These are phyloP conservation scores for Danielia oregonensis DNA, from an alignment of 805 yeast species.

Conservation along the genomic window DNA sequence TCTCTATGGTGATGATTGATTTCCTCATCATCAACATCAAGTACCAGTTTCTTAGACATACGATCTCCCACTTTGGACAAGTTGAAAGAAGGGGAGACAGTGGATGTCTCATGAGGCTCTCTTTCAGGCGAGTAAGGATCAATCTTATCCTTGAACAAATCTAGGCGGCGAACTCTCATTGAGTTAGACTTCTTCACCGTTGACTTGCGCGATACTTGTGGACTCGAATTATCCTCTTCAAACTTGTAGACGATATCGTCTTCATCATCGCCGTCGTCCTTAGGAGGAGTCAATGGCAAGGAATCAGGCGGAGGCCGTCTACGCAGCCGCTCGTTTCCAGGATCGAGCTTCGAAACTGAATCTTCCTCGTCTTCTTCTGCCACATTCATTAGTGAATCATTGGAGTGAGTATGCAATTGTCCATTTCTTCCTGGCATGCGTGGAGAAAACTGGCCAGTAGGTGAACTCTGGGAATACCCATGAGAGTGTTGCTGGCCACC, in stretches of 20 bases:
- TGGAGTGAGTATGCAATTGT: slow-evolving; percentile 6
- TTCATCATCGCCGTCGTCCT: slow-evolving; percentile 12
- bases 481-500: not conserved
- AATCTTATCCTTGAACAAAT: slow-evolving; percentile 26
- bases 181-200: slow-evolving; percentile 39
- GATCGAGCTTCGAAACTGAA: slow-evolving; percentile 1
- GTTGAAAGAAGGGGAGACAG: slow-evolving; percentile 20
- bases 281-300: slow-evolving; percentile 1
- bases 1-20: not conserved
- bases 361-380: slow-evolving; percentile 17
- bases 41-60: slow-evolving; percentile 1
- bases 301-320: not conserved
- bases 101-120: not conserved
- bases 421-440: too few species aligned
- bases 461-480: not conserved
- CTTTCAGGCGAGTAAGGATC: not conserved
- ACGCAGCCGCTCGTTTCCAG: not conserved
- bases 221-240: slow-evolving; percentile 24
- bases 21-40: slow-evolving; percentile 2
- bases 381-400: slow-evolving; percentile 15
- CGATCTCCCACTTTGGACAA: slow-evolving; percentile 3
- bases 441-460: not conserved
- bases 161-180: slow-evolving; percentile 37
- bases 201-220: slow-evolving; percentile 33
- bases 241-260: slow-evolving; percentile 31